Base-by-base conservation (phyloP, 2,329 filamentous ascomycete species). In the Magnaporthales sp. region DNA sequence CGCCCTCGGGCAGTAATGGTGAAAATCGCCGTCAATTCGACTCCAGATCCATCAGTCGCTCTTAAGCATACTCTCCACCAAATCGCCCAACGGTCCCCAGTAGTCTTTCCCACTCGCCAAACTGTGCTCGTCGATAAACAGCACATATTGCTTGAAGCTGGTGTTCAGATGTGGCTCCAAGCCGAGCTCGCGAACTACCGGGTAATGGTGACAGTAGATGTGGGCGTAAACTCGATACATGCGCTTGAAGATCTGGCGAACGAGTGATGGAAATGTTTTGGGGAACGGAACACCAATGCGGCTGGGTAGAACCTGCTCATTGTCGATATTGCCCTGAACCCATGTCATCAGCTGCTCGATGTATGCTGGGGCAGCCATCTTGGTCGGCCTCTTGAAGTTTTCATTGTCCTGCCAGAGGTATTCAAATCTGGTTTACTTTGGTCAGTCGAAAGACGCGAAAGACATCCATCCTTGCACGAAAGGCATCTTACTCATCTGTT, bases 141-240 rank as follows among this genome's bases (percentile, higher is more conserved):
- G 86, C 69, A 99, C 95, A 75, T 98, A 99, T 79, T 99, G 95
- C 85, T 99, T 99, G 87, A 99, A 99, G 80, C 92, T 96, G 15
- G 95, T 99, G 80, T 99, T 99, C 71, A 99, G 86, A 78, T 99
- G 95, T 61, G 96, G 93, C 79, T 99, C 95, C 67, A 99, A 86
- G 26, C 95, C 95, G 54, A 99, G 86, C 76, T 97, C 93, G 68
- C 96, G 91, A 72, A 99, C 90, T 71, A 99, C 93, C 46, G 93
- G 93, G 80, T 99, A 99, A 81, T 99, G 95, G 79, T 99, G 95
- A 83, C 96, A 99, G 86, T 99, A 99, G 73, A 99, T 97, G 81
- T 99, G 95, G 60, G 95, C 95, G 77, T 99, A 99, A 69, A 99
- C 94, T 72, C 95, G 91, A 80, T 98, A 99, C 81, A 99, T 90